Conservation (phyloP, 225 moss, liverwort and hornwort species). For the Asterella californica region DNA sequence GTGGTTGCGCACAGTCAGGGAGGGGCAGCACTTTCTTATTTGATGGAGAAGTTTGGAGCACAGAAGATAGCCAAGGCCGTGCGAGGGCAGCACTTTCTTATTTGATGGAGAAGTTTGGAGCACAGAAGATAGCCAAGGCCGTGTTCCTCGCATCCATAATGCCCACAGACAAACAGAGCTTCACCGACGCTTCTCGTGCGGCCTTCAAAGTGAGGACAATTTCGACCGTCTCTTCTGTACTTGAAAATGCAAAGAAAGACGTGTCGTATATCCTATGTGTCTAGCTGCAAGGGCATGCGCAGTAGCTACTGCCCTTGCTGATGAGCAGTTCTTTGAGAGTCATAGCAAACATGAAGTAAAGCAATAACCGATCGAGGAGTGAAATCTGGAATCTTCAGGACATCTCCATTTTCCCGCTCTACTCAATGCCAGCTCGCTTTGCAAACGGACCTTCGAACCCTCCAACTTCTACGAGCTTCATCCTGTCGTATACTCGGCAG, state of each 20-base stretch:
- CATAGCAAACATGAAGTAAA: too few species aligned
- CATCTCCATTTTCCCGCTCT: neutral
- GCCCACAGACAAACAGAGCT: constrained; percentile 47
- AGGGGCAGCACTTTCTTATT: constrained; percentile 61
- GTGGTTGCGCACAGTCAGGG: constrained; percentile 70
- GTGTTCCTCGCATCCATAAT: constrained; percentile 58
- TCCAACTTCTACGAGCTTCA: neutral
- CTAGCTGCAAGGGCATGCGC: too few species aligned
- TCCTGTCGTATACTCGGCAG: neutral
- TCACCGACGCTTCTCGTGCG: constrained; percentile 47
- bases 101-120: constrained; percentile 44
- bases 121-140: constrained; percentile 24
- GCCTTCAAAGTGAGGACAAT: constrained; percentile 25
- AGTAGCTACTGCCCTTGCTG: too few species aligned
- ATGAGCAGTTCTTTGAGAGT: neutral
- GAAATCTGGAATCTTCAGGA: neutral
- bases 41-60: constrained; percentile 45
- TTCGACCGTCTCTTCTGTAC: too few species aligned
- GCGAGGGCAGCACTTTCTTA: constrained; percentile 58
- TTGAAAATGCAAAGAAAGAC: too few species aligned
- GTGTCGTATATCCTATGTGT: neutral
- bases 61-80: constrained; percentile 49
- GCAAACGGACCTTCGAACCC: neutral
- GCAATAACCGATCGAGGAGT: neutral
- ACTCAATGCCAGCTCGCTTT: neutral